Evolutionary conservation across 169 alveolate genomes (phyloP).

Genomic region (Toxoplasma gondii): DNA sequence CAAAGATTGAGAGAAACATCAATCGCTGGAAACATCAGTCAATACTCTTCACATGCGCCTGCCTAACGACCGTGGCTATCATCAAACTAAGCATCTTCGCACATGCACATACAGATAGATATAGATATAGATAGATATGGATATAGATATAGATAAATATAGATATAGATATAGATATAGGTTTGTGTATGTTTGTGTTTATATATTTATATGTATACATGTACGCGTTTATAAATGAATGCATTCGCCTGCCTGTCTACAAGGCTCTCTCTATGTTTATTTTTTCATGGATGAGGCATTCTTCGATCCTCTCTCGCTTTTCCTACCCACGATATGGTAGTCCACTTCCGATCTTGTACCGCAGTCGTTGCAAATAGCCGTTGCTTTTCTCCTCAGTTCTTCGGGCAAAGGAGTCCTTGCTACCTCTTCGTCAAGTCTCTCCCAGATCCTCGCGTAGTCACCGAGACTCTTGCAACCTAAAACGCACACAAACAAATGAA

Average conservation of each 20-base stretch:
- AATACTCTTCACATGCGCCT: neutral
- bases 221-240: no score
- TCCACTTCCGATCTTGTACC: slow-evolving; percentile 29
- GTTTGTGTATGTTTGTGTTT: no score
- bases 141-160: no score
- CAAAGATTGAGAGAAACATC: neutral
- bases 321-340: slow-evolving; percentile 53
- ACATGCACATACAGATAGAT: no score
- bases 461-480: slow-evolving; percentile 58
- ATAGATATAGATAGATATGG: no score
- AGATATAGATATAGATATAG: no score
- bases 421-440: slow-evolving; percentile 47
- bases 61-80: neutral
- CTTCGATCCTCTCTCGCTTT: neutral
- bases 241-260: no score
- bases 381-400: slow-evolving; percentile 32
- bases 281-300: no score
- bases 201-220: no score
- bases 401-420: slow-evolving; percentile 53
- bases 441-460: slow-evolving; percentile 41
- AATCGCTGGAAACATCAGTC: neutral
- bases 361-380: slow-evolving; percentile 51
- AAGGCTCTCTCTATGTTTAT: no score
- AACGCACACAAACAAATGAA: neutral
- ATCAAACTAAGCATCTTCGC: no score